phyloP scores from a whole-genome alignment of 208 protist species.

The Novymonas esmeraldas region DNA sequence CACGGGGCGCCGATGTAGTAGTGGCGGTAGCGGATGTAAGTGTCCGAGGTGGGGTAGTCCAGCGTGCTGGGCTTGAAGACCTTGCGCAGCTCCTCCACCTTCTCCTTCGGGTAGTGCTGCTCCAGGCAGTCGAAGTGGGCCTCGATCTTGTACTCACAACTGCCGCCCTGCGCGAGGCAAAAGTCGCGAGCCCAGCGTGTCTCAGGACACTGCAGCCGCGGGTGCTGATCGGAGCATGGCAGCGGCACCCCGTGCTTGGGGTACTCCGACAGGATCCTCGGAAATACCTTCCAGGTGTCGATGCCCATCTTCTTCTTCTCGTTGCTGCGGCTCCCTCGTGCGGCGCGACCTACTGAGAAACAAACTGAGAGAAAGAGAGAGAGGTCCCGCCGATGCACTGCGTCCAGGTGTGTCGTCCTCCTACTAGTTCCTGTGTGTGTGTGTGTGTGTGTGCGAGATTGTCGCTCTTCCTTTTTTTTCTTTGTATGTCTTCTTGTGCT shows the following conservation, averaged over 20 bases:
- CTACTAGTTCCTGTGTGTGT: background rate
- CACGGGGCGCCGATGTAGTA: slow-evolving; percentile 78
- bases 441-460: background rate
- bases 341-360: too few species aligned
- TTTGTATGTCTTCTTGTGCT: background rate
- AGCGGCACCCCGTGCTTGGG: slow-evolving; percentile 78
- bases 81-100: slow-evolving; percentile 81
- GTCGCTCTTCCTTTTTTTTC: slow-evolving; percentile 13
- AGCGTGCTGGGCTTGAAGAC: slow-evolving; percentile 84
- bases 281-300: slow-evolving; percentile 86
- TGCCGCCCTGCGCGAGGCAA: slow-evolving; percentile 80
- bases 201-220: slow-evolving; percentile 73
- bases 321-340: too few species aligned
- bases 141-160: slow-evolving; percentile 93
- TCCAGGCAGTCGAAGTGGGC: slow-evolving; percentile 90
- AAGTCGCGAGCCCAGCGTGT: slow-evolving; percentile 89
- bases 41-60: slow-evolving; percentile 87
- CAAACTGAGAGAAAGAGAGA: too few species aligned
- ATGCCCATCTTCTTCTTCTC: slow-evolving; percentile 87
- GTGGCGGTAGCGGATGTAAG: slow-evolving; percentile 85
- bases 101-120: slow-evolving; percentile 86
- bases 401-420: too few species aligned
- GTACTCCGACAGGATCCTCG: slow-evolving; percentile 74
- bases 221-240: slow-evolving; percentile 84
- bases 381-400: too few species aligned